These are phyloP conservation scores for Pleomassaria siparia DNA, from an alignment of 2,329 filamentous ascomycete species.

Conservation along the genomic window DNA sequence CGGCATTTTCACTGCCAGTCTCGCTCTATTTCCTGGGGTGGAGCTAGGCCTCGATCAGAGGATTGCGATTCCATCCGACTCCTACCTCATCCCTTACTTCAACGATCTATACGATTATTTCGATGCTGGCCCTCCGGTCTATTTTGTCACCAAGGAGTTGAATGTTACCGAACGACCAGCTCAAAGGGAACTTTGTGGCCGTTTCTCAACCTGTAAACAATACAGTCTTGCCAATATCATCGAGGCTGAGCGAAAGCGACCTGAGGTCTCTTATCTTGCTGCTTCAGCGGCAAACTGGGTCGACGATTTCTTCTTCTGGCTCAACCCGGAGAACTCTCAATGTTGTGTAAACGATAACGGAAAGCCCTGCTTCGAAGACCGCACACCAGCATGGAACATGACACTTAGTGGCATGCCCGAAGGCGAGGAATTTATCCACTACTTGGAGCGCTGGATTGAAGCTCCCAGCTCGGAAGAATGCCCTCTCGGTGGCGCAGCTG, in stretches of 20 bases:
- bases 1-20: slow-evolving; percentile 79
- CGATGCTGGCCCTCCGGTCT: slow-evolving; percentile 87
- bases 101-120: slow-evolving; percentile 94
- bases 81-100: slow-evolving; percentile 94
- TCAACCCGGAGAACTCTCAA: slow-evolving; percentile 73
- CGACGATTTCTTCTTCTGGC: slow-evolving; percentile 93
- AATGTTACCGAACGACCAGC: slow-evolving; percentile 74
- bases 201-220: slow-evolving; percentile 84
- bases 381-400: slow-evolving; percentile 83
- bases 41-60: slow-evolving; percentile 90
- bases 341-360: slow-evolving; percentile 71
- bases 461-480: slow-evolving; percentile 81
- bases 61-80: slow-evolving; percentile 89
- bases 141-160: slow-evolving; percentile 84
- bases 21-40: slow-evolving; percentile 82
- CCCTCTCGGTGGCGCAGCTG: slow-evolving; percentile 82
- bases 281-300: slow-evolving; percentile 93
- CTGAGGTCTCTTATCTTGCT: slow-evolving; percentile 83
- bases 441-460: slow-evolving; percentile 79
- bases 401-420: slow-evolving; percentile 90
- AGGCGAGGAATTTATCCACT: slow-evolving; percentile 84
- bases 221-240: slow-evolving; percentile 85
- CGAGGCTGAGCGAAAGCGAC: slow-evolving; percentile 89
- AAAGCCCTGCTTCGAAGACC: slow-evolving; percentile 75
- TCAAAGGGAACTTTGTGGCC: slow-evolving; percentile 85